phyloP scores from a whole-genome alignment of 441 rosid genomes.

The Adansonia grandidieri region DNA sequence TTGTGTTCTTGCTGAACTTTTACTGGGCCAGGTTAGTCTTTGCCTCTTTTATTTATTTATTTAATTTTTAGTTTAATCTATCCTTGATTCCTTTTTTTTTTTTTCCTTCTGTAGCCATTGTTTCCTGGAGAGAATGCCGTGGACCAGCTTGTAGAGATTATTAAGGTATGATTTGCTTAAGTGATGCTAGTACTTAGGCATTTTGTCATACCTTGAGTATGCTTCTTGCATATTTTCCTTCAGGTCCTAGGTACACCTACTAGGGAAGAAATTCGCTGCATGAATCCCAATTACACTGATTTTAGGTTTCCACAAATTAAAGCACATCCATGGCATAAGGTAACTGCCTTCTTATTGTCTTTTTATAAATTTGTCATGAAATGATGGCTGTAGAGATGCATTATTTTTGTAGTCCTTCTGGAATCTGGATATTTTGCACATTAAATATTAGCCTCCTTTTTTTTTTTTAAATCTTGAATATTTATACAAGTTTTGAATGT shows the following conservation, averaged over 20 bases:
- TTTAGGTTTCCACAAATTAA: slow-evolving; percentile 97
- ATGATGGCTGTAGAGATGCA: too few relatives aligned
- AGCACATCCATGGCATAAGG: slow-evolving; percentile 75
- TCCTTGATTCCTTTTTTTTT: too few relatives aligned
- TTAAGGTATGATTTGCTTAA: slow-evolving; percentile 59
- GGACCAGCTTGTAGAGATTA: slow-evolving; percentile 97
- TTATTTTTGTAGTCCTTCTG: too few relatives aligned
- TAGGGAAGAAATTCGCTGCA: slow-evolving; percentile 95
- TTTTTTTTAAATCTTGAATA: too few relatives aligned
- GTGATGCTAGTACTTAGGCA: neutral
- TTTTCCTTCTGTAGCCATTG: slow-evolving; percentile 60
- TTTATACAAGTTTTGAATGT: too few relatives aligned
- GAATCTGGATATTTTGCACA: too few relatives aligned
- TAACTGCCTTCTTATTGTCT: too few relatives aligned
- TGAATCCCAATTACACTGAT: slow-evolving; percentile 96
- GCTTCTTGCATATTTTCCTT: slow-evolving; percentile 24
- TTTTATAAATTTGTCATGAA: too few relatives aligned
- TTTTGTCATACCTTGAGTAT: slow-evolving; percentile 6
- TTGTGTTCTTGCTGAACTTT: slow-evolving; percentile 99
- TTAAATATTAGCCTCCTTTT: too few relatives aligned
- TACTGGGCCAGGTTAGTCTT: slow-evolving; percentile 80
- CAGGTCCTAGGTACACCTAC: slow-evolving; percentile 99
- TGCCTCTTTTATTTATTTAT: neutral
- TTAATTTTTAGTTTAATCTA: too few relatives aligned
- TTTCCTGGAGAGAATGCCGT: slow-evolving; percentile 99